Evolutionary conservation across 257 asterid genomes (phyloP), one percentile per base, ranked within the genome.

Genomic region (Plantago ovata): DNA sequence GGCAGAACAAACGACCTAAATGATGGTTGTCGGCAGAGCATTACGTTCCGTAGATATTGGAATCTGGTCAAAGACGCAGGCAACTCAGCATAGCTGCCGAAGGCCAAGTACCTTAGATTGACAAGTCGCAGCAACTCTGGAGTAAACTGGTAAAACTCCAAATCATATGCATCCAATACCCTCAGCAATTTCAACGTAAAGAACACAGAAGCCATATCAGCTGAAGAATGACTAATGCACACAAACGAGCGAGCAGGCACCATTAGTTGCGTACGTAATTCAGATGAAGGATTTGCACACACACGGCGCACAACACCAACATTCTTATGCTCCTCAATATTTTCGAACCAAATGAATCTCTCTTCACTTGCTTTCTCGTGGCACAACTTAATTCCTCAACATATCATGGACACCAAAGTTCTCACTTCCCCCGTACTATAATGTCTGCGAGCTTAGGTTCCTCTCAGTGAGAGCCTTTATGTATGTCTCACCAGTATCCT

Each of bases 361-460:
- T 19, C 15, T 8, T 40, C 18, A 3, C 15, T 22, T 0, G 42
- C 44, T 14, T 52, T 42, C 12, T 11, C 13, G 51, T 22, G 11
- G 13, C 41, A 51, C 23, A 62, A 41, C 22, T 24, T n/a, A n/a
- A n/a, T n/a, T 32, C 60, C 58, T 18, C 24, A 41, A 6, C 11
- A 58, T 14, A 43, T 58, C 63, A 58, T 58, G 63, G 23, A 58
- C 42, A 22, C 51, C 23, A 42, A 21, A 21, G 53, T 21, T 58
- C n/a, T 42, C 32, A 58, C 40, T 15, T 62, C 15, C 14, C 60
- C 68, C 40, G 18, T 7, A 20, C 11, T 24, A 24, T 13, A 38
- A 16, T 18, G 21, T 10, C 22, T 12, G 9, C 38, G 38, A 16
- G 13, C 40, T n/a, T 16, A 62, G 42, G 22, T 49, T 51, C 14